A percentile compares a stretch with the other conserved stretches of the same genome.
Evolutionary conservation across 805 yeast genomes (phyloP).

Genomic region (Yarrowia yakushimensis): DNA sequence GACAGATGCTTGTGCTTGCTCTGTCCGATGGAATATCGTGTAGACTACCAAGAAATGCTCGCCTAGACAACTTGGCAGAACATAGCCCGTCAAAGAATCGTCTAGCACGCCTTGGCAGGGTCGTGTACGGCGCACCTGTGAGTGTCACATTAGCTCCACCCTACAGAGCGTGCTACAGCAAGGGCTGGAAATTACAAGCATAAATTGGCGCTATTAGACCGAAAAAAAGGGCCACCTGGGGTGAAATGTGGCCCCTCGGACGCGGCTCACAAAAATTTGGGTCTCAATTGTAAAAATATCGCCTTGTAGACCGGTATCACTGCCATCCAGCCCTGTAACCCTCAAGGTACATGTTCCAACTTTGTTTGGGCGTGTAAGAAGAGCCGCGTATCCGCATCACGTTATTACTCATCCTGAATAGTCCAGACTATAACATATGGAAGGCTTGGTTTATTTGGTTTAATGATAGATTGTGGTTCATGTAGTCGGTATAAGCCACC

Average conservation of each 20-base stretch:
- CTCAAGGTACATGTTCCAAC: constrained; percentile 7
- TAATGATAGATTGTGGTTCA: too few species aligned
- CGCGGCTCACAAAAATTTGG: not conserved
- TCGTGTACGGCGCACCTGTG: not conserved
- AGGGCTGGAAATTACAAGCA: not conserved
- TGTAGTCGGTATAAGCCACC: too few species aligned
- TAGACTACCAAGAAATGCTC: not conserved
- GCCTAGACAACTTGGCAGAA: not conserved
- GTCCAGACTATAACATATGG: not conserved
- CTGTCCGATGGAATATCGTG: not conserved
- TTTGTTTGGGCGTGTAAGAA: not conserved
- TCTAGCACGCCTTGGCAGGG: not conserved
- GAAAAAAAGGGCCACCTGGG: not conserved
- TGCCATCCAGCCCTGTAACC: not conserved
- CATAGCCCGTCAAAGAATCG: not conserved
- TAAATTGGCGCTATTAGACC: not conserved
- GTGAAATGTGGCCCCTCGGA: not conserved
- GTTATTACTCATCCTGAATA: not conserved
- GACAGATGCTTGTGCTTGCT: not conserved
- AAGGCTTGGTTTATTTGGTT: too few species aligned
- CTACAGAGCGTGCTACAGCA: not conserved
- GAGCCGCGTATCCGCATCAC: not conserved
- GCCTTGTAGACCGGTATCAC: not conserved
- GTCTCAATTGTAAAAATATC: not conserved
- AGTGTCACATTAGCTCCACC: not conserved